These are phyloP conservation scores for Debaryomyces castellii DNA, from an alignment of 805 yeast genomes.

Conservation along the genomic window DNA sequence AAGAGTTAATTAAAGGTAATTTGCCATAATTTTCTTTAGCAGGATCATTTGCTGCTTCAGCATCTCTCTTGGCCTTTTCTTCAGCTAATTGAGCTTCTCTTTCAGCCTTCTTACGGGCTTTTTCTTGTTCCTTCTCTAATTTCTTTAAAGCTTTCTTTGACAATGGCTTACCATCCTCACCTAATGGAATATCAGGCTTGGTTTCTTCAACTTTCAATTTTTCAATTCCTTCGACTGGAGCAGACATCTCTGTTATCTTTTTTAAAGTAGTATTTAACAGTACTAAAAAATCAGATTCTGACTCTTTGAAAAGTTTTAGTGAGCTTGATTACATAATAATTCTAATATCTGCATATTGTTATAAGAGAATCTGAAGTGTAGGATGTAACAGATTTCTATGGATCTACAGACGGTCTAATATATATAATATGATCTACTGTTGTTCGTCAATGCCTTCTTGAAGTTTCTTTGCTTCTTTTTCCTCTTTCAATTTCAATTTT, in stretches of 20 bases:
- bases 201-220: constrained; percentile 17
- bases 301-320: not conserved
- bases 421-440: not conserved
- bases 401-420: no score
- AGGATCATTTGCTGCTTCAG: constrained; percentile 70
- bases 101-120: constrained; percentile 89
- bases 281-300: not conserved
- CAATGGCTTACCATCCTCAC: constrained; percentile 81
- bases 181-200: constrained; percentile 29
- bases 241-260: constrained; percentile 17
- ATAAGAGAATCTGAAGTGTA: no score
- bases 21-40: constrained; percentile 90
- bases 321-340: not conserved
- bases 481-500: constrained; percentile 22
- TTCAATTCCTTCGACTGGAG: constrained; percentile 24
- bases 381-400: no score
- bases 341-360: not conserved
- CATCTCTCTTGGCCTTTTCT: constrained; percentile 80
- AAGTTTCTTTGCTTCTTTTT: constrained; percentile 7
- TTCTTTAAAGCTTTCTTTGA: constrained; percentile 95
- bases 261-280: not conserved
- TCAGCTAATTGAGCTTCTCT: constrained; percentile 83
- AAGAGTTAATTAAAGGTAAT: constrained; percentile 80
- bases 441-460: not conserved
- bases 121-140: constrained; percentile 88